These are phyloP conservation scores for Tephrocybe sp. DNA, from an alignment of 768 basidiomycete species.

Conservation along the genomic window DNA sequence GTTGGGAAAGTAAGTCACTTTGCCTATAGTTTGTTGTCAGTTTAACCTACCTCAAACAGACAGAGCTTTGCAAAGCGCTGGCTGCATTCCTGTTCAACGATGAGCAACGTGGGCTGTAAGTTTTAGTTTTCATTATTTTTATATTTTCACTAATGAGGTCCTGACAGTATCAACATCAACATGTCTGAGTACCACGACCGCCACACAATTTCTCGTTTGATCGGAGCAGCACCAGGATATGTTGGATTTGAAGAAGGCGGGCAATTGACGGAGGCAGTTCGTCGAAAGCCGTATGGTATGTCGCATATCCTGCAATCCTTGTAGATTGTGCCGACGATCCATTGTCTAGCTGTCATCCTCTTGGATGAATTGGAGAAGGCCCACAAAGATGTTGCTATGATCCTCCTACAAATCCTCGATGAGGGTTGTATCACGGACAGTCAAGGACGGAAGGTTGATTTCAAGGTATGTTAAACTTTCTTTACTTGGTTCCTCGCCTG, in stretches of 20 bases:
- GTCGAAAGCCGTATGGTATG: slow-evolving; percentile 84
- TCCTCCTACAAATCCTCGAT: slow-evolving; percentile 87
- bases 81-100: slow-evolving; percentile 90
- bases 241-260: slow-evolving; percentile 89
- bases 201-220: slow-evolving; percentile 86
- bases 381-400: slow-evolving; percentile 91
- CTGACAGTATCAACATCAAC: slow-evolving; percentile 79
- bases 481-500: neutral
- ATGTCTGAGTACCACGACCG: slow-evolving; percentile 97
- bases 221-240: slow-evolving; percentile 93
- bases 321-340: neutral
- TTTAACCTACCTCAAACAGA: slow-evolving; percentile 41
- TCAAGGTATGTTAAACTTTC: slow-evolving; percentile 55
- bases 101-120: slow-evolving; percentile 81
- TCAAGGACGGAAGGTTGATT: slow-evolving; percentile 90
- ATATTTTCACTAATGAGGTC: neutral
- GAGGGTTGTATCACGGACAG: slow-evolving; percentile 90
- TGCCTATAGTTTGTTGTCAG: neutral
- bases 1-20: slow-evolving; percentile 67
- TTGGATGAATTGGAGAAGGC: slow-evolving; percentile 94
- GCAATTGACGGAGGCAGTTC: slow-evolving; percentile 90
- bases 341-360: slow-evolving; percentile 62
- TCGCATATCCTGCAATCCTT: neutral
- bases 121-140: slow-evolving; percentile 12
- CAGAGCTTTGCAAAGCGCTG: slow-evolving; percentile 86